phyloP scores from a whole-genome alignment of 768 basidiomycete species.

The Boletales sp. region DNA sequence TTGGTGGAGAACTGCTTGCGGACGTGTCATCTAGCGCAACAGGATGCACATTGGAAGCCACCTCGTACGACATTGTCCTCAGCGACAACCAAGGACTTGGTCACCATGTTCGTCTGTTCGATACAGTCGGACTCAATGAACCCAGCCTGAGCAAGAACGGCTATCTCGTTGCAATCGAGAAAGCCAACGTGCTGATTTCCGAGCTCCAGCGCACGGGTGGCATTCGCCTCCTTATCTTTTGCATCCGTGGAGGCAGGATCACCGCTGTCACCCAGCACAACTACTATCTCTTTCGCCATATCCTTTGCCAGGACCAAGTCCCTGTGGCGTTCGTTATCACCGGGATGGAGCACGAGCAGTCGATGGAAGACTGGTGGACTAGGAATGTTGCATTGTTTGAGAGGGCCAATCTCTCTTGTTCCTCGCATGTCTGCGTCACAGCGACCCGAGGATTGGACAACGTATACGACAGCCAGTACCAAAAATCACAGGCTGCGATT shows the following conservation, averaged over 20 bases:
- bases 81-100: not conserved
- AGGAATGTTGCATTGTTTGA: conserved; percentile 30
- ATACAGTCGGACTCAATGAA: conserved; percentile 32
- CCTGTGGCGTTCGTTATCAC: conserved; percentile 31
- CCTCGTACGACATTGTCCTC: conserved; percentile 23
- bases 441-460: conserved; percentile 23
- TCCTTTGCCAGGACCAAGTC: conserved; percentile 27
- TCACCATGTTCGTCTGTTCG: conserved; percentile 24
- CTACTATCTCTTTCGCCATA: conserved; percentile 26
- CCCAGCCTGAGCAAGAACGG: conserved; percentile 12
- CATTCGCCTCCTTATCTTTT: conserved; percentile 29
- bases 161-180: conserved; percentile 24
- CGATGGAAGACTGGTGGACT: conserved; percentile 32
- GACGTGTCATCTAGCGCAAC: conserved; percentile 23
- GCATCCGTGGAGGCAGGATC: conserved; percentile 31
- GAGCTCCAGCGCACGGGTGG: conserved; percentile 26
- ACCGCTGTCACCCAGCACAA: conserved; percentile 22
- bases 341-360: conserved; percentile 25
- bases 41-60: conserved; percentile 33
- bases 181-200: conserved; percentile 30
- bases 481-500: conserved; percentile 28
- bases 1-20: conserved; percentile 27
- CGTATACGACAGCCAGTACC: conserved; percentile 27
- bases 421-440: conserved; percentile 39
- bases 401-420: conserved; percentile 11